Conservation (phyloP, 805 yeast species). For the Metschnikowia cubensis region DNA sequence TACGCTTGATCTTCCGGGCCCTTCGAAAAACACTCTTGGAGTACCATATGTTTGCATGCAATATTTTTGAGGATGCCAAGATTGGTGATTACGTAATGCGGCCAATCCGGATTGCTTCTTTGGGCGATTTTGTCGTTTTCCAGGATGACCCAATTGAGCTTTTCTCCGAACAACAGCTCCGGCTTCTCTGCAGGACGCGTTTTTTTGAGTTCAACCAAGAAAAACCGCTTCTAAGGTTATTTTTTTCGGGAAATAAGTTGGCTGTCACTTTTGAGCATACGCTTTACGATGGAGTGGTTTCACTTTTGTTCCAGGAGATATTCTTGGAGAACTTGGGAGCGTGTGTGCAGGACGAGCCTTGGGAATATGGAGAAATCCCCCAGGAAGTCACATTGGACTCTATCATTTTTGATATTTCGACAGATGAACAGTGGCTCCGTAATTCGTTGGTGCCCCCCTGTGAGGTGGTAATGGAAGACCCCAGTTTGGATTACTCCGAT, state of each 20-base stretch:
- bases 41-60: constrained; percentile 31
- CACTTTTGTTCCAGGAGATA: constrained; percentile 31
- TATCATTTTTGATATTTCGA: constrained; percentile 20
- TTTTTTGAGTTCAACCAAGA: constrained; percentile 22
- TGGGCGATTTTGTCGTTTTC: constrained; percentile 26
- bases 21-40: constrained; percentile 31
- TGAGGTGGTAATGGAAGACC: constrained; percentile 27
- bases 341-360: constrained; percentile 12
- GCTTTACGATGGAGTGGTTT: constrained; percentile 38
- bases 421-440: constrained; percentile 20
- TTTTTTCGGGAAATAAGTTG: constrained; percentile 23
- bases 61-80: constrained; percentile 21
- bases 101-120: constrained; percentile 22
- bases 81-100: constrained; percentile 15
- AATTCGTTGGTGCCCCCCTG: constrained; percentile 34
- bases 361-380: constrained; percentile 12
- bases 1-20: constrained; percentile 22
- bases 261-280: constrained; percentile 35
- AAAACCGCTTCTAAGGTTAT: constrained; percentile 27
- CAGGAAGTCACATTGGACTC: constrained; percentile 4
- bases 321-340: constrained; percentile 26
- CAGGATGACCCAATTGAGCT: constrained; percentile 12
- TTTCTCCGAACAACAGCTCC: constrained; percentile 29
- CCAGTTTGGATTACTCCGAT: constrained; percentile 23
- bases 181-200: constrained; percentile 10